Evolutionary conservation across 2,329 filamentous ascomycete genomes (phyloP).

Genomic region (Pseudogymnoascus sp.): DNA sequence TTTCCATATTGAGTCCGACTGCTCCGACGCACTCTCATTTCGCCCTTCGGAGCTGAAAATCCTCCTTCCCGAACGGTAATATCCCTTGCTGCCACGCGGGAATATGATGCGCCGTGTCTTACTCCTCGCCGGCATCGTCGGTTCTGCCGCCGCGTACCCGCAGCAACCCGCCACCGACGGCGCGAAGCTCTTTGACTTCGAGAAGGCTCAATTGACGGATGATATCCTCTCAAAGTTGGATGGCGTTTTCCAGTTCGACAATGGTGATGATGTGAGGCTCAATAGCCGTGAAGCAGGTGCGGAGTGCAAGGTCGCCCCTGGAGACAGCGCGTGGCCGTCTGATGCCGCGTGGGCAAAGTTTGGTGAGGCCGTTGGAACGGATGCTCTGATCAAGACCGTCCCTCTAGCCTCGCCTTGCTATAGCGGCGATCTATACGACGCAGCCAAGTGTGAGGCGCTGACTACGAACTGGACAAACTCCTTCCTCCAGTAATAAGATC

Average conservation of each 20-base stretch:
- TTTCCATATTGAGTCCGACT: neutral
- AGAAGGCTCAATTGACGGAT: constrained; percentile 4
- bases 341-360: constrained; percentile 36
- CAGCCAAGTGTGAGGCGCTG: constrained; percentile 28
- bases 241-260: constrained; percentile 8
- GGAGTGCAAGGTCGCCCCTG: constrained; percentile 18
- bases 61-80: neutral
- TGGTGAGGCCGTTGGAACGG: constrained; percentile 33
- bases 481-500: constrained; percentile 29
- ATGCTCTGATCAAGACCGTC: constrained; percentile 34
- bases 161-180: neutral
- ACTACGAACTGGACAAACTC: constrained; percentile 27
- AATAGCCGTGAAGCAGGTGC: constrained; percentile 3
- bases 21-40: neutral
- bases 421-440: constrained; percentile 24
- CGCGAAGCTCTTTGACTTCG: constrained; percentile 3
- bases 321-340: constrained; percentile 37
- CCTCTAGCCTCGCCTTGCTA: constrained; percentile 40
- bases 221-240: constrained; percentile 8
- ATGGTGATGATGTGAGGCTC: neutral
- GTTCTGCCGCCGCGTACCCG: neutral
- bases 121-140: constrained; percentile 5
- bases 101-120: constrained; percentile 8
- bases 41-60: neutral
- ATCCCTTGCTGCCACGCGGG: neutral